Conservation (phyloP, 768 basidiomycete genomes). For the Cubamyces lactineus region DNA sequence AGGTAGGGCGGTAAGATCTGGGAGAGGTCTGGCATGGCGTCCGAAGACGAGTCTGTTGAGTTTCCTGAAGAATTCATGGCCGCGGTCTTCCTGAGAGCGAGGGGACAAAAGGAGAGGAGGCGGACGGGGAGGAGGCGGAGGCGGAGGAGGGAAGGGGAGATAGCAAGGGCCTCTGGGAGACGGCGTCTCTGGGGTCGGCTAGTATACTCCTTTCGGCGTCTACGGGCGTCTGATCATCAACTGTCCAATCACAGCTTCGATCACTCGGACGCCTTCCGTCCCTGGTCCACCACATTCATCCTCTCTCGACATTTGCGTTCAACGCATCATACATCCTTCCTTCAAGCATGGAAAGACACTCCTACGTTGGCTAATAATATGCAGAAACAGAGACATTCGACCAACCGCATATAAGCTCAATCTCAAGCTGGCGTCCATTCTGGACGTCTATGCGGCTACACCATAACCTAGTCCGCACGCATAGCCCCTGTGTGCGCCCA, state of each 20-base stretch:
- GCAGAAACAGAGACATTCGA: too few relatives aligned
- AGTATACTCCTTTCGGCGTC: slow-evolving; percentile 17
- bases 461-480: slow-evolving; percentile 5
- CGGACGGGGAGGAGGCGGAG: background rate
- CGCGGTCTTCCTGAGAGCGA: slow-evolving; percentile 19
- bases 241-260: slow-evolving; percentile 14
- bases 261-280: background rate
- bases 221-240: slow-evolving; percentile 11
- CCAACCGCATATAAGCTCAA: background rate
- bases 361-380: too few relatives aligned
- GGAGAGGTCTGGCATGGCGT: slow-evolving; percentile 18
- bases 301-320: background rate
- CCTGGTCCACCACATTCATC: background rate
- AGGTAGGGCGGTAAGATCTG: slow-evolving; percentile 63
- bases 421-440: background rate
- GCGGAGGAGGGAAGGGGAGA: slow-evolving; percentile 4
- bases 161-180: slow-evolving; percentile 3
- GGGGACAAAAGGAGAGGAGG: slow-evolving; percentile 6
- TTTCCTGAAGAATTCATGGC: slow-evolving; percentile 24
- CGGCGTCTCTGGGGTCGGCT: background rate
- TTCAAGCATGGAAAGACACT: too few relatives aligned
- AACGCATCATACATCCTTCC: too few relatives aligned
- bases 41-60: slow-evolving; percentile 18
- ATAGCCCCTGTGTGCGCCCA: slow-evolving; percentile 5
- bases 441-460: background rate